Evolutionary conservation across 768 basidiomycete genomes (phyloP).

Genomic region (Cubamyces lactineus): DNA sequence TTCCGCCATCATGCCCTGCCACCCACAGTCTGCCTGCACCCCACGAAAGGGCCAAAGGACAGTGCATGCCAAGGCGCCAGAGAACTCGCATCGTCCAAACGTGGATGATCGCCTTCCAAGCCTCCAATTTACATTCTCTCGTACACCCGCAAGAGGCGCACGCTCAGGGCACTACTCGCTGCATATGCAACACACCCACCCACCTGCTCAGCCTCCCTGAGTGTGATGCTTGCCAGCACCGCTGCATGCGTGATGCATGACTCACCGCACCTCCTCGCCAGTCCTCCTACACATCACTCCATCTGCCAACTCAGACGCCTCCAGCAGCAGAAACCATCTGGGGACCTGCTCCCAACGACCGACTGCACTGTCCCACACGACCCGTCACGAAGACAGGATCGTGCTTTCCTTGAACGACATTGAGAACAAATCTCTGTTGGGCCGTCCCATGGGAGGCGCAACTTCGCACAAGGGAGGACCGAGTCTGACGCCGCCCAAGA

Average conservation of each 20-base stretch:
- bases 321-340: slow-evolving; percentile 8
- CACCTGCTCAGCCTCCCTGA: slow-evolving; percentile 25
- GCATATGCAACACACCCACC: slow-evolving; percentile 12
- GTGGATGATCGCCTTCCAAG: neutral
- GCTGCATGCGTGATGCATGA: slow-evolving; percentile 2
- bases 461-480: slow-evolving; percentile 38
- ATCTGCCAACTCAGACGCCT: slow-evolving; percentile 5
- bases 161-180: slow-evolving; percentile 28
- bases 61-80: slow-evolving; percentile 15
- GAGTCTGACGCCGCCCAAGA: slow-evolving; percentile 20
- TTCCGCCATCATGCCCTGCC: slow-evolving; percentile 20
- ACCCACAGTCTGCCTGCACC: slow-evolving; percentile 12
- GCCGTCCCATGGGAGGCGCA: slow-evolving; percentile 47
- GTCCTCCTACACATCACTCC: slow-evolving; percentile 24
- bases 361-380: slow-evolving; percentile 32
- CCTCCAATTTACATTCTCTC: slow-evolving; percentile 13
- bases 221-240: slow-evolving; percentile 20
- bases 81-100: slow-evolving; percentile 24
- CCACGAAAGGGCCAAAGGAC: slow-evolving; percentile 8
- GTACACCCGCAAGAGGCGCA: slow-evolving; percentile 16
- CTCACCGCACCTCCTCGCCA: slow-evolving; percentile 23
- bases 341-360: slow-evolving; percentile 22
- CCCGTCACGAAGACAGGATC: slow-evolving; percentile 13
- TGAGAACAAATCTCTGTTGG: slow-evolving; percentile 65
- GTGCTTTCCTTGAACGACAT: slow-evolving; percentile 37